Evolutionary conservation across 306 rosid genomes (phyloP).

Genomic region (Vigna radiata): DNA sequence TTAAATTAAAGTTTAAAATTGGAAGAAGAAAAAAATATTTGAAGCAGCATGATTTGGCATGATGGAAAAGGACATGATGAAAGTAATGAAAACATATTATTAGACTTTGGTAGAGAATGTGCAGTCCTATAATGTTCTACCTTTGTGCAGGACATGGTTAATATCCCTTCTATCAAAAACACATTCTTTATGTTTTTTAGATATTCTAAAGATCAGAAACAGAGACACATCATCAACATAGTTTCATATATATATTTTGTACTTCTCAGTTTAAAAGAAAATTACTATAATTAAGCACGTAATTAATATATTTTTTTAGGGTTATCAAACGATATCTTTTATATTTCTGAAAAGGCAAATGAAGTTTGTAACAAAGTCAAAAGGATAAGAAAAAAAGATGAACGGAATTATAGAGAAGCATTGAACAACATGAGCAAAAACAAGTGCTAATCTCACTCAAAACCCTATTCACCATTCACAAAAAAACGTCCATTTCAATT

Average conservation of each 20-base stretch:
- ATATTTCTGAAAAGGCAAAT: background rate
- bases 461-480: background rate
- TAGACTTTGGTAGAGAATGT: background rate
- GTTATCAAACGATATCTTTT: too few species aligned
- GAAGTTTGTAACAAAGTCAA: background rate
- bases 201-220: background rate
- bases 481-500: background rate
- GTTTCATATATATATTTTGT: too few species aligned
- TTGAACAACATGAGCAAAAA: background rate
- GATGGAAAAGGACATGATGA: conserved; percentile 7
- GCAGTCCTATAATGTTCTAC: background rate
- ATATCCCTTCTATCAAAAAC: background rate
- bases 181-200: too few species aligned
- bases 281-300: background rate
- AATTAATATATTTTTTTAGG: too few species aligned
- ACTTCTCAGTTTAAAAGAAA: too few species aligned
- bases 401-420: background rate
- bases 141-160: background rate
- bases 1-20: too few species aligned
- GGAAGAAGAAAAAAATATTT: background rate
- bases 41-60: conserved; percentile 21
- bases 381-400: background rate
- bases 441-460: conserved; percentile 8
- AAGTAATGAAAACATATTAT: background rate
- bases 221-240: background rate